Evolutionary conservation across 1,284 basidiomycete species (phyloP).

Genomic region (Cryptococcus maquisensis): DNA sequence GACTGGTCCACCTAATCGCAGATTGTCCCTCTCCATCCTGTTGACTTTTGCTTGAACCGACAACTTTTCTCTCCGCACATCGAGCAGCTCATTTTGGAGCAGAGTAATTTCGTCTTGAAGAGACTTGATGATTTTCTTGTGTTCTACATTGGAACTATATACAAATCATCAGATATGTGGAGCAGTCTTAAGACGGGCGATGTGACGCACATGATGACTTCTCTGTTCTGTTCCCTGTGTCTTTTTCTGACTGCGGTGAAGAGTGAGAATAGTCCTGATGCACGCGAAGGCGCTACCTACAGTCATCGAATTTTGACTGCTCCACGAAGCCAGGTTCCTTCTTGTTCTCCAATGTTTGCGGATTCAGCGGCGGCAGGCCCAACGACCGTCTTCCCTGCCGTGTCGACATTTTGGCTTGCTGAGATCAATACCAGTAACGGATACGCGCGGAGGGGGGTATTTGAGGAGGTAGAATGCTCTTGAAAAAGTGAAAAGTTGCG

Average conservation of each 20-base stretch:
- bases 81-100: conserved; percentile 25
- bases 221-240: conserved; percentile 40
- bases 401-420: conserved; percentile 8
- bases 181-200: not conserved
- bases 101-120: conserved; percentile 27
- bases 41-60: conserved; percentile 16
- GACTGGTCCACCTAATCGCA: conserved; percentile 13
- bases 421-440: no score
- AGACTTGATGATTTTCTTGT: conserved; percentile 22
- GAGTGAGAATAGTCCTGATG: not conserved
- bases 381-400: conserved; percentile 16
- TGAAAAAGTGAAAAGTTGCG: no score
- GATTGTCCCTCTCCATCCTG: conserved; percentile 17
- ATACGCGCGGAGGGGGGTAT: no score
- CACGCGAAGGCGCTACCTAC: conserved; percentile 7
- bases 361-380: conserved; percentile 9
- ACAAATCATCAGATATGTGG: not conserved
- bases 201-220: conserved; percentile 31
- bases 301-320: conserved; percentile 18
- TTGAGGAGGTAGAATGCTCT: no score
- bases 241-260: conserved; percentile 26
- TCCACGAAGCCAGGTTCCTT: conserved; percentile 5
- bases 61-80: conserved; percentile 25
- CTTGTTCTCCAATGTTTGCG: not conserved
- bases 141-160: conserved; percentile 29